phyloP scores from a whole-genome alignment of 176 grass and related monocot species.

The Eleusine coracana region DNA sequence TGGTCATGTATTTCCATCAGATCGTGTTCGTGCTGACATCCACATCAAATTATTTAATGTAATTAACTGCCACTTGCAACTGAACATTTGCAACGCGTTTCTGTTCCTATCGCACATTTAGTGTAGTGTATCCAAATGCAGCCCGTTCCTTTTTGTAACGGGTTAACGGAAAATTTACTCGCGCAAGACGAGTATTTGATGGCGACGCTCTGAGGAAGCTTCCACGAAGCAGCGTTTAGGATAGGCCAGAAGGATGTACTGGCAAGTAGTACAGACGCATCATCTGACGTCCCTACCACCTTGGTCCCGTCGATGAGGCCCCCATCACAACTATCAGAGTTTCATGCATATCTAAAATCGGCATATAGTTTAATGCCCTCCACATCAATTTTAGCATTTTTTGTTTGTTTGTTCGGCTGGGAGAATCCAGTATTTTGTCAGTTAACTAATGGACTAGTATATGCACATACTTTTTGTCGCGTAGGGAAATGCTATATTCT shows the following conservation, averaged over 20 bases:
- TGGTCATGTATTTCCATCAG: background rate
- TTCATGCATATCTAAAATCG: background rate
- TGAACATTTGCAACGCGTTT: too few species aligned
- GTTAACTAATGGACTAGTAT: too few species aligned
- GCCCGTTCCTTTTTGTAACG: background rate
- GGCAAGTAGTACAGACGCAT: background rate
- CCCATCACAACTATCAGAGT: background rate
- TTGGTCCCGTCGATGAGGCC: background rate
- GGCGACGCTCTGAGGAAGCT: slow-evolving; percentile 42
- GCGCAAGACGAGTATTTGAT: background rate
- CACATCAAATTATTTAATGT: too few species aligned
- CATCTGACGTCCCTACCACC: background rate
- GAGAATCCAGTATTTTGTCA: too few species aligned
- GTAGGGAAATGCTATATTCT: slow-evolving; percentile 15
- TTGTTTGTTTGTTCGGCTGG: background rate
- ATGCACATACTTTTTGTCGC: too few species aligned
- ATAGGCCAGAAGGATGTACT: background rate
- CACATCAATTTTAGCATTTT: background rate
- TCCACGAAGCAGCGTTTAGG: slow-evolving; percentile 41
- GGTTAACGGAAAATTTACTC: background rate
- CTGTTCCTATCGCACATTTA: background rate
- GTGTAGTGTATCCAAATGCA: background rate
- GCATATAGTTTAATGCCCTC: background rate
- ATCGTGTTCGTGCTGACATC: background rate
- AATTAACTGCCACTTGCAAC: too few species aligned